These are phyloP conservation scores for Talaromyces sp. DNA, from an alignment of 2,329 filamentous ascomycete species.

Conservation along the genomic window DNA sequence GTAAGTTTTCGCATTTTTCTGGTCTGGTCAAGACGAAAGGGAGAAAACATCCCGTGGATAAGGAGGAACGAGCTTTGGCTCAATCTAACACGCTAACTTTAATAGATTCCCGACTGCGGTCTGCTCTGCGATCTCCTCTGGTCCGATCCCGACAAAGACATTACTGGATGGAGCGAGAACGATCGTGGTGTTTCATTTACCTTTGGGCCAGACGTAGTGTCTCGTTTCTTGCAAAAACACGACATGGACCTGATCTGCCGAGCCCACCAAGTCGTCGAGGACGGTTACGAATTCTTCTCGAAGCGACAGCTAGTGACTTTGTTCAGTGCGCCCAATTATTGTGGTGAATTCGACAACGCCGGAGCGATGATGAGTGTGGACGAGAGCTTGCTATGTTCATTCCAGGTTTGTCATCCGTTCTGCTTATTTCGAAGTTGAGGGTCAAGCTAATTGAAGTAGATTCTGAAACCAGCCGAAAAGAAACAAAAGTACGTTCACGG, in stretches of 20 bases:
- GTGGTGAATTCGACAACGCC: slow-evolving; percentile 98
- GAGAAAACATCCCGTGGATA: neutral
- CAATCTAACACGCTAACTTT: slow-evolving; percentile 42
- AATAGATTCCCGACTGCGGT: slow-evolving; percentile 93
- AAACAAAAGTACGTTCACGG: slow-evolving; percentile 99
- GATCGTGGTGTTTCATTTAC: slow-evolving; percentile 98
- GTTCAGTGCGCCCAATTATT: slow-evolving; percentile 98
- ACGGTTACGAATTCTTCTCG: slow-evolving; percentile 99
- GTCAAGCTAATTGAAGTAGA: slow-evolving; percentile 54
- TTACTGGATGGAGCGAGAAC: slow-evolving; percentile 98
- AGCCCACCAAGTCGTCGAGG: slow-evolving; percentile 97
- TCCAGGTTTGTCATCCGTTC: slow-evolving; percentile 67
- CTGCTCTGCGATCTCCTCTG: slow-evolving; percentile 95
- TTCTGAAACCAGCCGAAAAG: slow-evolving; percentile 99
- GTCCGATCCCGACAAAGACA: slow-evolving; percentile 99
- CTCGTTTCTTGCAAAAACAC: slow-evolving; percentile 95
- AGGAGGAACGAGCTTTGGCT: slow-evolving; percentile 29
- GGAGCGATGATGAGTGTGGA: slow-evolving; percentile 99
- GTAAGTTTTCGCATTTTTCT: slow-evolving; percentile 60
- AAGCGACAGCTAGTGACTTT: slow-evolving; percentile 96
- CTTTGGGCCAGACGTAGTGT: slow-evolving; percentile 95
- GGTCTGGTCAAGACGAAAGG: neutral
- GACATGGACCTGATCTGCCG: slow-evolving; percentile 99
- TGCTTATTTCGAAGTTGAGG: neutral
- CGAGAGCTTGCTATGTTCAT: slow-evolving; percentile 96